Conservation (phyloP, 441 rosid genomes). For the Adansonia grandidieri region DNA sequence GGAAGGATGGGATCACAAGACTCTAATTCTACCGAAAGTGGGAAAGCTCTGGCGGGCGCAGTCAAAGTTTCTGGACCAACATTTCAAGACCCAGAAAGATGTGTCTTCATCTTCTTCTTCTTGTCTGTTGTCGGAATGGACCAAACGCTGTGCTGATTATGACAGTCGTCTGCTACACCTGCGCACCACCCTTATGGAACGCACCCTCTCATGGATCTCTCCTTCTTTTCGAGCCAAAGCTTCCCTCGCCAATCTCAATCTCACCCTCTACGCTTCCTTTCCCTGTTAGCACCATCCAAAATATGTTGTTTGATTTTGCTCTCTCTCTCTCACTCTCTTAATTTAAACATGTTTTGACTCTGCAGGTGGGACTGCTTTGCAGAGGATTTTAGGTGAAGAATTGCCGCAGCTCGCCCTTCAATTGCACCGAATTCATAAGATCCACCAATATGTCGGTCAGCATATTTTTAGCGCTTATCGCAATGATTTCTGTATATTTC, state of each 20-base stretch:
- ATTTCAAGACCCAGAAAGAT: conserved; percentile 49
- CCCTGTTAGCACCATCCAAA: conserved; percentile 34
- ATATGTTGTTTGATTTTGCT: conserved; percentile 3
- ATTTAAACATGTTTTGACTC: background rate
- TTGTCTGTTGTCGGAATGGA: conserved; percentile 42
- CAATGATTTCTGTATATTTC: background rate
- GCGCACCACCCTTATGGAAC: conserved; percentile 45
- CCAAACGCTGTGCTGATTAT: conserved; percentile 37
- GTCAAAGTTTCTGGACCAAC: conserved; percentile 46
- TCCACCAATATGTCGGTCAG: conserved; percentile 60
- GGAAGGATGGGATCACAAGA: conserved; percentile 20
- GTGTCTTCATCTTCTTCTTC: conserved; percentile 49
- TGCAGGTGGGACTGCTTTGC: conserved; percentile 49
- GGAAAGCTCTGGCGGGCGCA: conserved; percentile 38
- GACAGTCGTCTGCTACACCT: conserved; percentile 47
- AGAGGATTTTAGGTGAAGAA: conserved; percentile 43
- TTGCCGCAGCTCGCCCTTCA: conserved; percentile 53
- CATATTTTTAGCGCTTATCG: background rate
- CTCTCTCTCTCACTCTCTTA: background rate
- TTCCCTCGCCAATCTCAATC: conserved; percentile 44
- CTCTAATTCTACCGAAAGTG: conserved; percentile 40
- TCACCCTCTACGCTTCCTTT: conserved; percentile 41
- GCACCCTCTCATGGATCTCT: conserved; percentile 72
- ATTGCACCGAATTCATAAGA: conserved; percentile 48
- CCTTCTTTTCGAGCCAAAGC: conserved; percentile 56